Base-by-base conservation (phyloP, 2,329 filamentous ascomycete genomes). In the Clarireedia hainanense region DNA sequence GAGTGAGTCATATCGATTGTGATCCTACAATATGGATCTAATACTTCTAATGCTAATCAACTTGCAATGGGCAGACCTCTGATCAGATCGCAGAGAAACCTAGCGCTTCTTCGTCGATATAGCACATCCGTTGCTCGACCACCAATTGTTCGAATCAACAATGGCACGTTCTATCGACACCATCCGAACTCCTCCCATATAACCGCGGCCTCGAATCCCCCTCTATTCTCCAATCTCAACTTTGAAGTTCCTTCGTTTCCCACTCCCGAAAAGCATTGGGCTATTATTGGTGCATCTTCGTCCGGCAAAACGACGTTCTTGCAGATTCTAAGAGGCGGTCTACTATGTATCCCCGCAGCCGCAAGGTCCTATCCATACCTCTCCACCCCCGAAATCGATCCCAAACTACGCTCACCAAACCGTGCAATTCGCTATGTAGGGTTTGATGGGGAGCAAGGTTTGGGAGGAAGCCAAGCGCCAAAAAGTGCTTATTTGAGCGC, bases 391-490 rank as follows among this genome's bases (percentile, higher is more conserved):
- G 76, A 79, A 5, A 73, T 65, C 34, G 58, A 76, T 60, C 71
- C 69, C 53, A 66, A 50, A 70, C 70, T 88, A 48, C 78, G 80
- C 46, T 79, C 75, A 52, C 82, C 87, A 0, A 76, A 76, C 12
- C 77, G 78, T 61, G 90, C 90, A 0, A 86, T 99, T 57, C 85
- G 86, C 63, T 92, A 96, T 75, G 91, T 97, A 9, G 92, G 94
- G 0, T 97, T 97, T 67, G 88, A 90, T 66, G 84, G 83, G 2
- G 88, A 91, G 63, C 79, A 83, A 26, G 78, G 78, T 5, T 73
- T 80, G 14, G 73, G 80, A 5, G 77, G 79, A 2, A 49, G 20
- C 7, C 74, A 74, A n/a, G 76, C 77, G 5, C 78, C 80, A 0
- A 77, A 82, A n/a, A 87, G 88, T 20, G 85, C 90, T 4, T 96